Evolutionary conservation across 192 early-diverging fungal genomes (phyloP), one percentile per base, ranked within the genome.

Genomic region (Backusella macrospora): DNA sequence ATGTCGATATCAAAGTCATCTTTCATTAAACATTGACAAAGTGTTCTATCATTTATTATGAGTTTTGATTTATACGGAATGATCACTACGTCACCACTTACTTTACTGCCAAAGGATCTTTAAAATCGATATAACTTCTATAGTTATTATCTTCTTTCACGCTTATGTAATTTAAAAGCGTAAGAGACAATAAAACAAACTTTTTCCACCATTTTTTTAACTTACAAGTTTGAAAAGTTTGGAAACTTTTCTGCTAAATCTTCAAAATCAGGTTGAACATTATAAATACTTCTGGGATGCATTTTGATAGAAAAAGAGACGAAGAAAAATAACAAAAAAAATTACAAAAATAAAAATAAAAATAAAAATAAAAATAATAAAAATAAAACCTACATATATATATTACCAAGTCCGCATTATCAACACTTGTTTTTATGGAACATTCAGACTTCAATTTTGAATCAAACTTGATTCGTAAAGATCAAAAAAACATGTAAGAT

Each of bases 261-360:
- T 10, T 46, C 47, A 82, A 92, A 92, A 76, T 92, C 80, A 1
- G 88, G 88, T 26, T 80, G 74, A 47, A 82, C 75, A 43, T 72
- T 73, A 73, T 90, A 92, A 13, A 80, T 84, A 66, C 88, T 91
- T 39, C 84, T 77, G 21, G 80, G 81, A 73, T 92, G 91, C 89
- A 92, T 92, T 67, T 38, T 70, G 29, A 34, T 34, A 34, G 2
- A 34, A 34, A 4, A 48, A 39, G 23, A 39, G 59, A 10, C 18
- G 23, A 55, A 37, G 46, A 55, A 52, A 70, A 55, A n/a, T n/a
- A n/a, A n/a, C n/a, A 59, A 39, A 38, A 70, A 55, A 52, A 55
- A 38, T 59, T 26, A 52, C 15, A 47, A 52, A 26, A 46, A 47
- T 8, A 69, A 29, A 48, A 29, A 69, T 15, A 70, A 29, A 42